Base-by-base conservation (phyloP, 192 early-diverging fungal species). In the Linnemannia schmuckeri region DNA sequence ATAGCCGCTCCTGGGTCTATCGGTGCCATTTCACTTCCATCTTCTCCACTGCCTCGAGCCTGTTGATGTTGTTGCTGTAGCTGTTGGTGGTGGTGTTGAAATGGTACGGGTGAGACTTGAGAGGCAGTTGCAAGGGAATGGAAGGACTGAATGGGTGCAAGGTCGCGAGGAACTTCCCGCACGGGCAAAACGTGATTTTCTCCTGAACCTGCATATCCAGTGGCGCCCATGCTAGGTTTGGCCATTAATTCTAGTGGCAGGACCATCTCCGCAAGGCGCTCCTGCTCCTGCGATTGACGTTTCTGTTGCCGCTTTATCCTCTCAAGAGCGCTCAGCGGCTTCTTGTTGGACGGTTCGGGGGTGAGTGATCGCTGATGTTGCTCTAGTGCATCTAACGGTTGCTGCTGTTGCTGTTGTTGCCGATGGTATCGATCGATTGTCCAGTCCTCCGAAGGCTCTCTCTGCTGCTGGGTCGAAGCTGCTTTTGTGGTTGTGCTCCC, bases 291-390 rank as follows among this genome's bases (percentile, higher is more conserved):
- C 6, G 52, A 81, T 3, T 70, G 47, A 15, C 75, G 78, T 30
- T 61, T 57, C 41, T 80, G 78, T 27, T 86, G 78, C n/a, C 30
- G 71, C 33, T 80, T 79, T 4, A 80, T 68, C 63, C 68, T 57
- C 47, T 86, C 78, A 3, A 86, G 71, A 17, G 79, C 83, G 30
- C 75, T 81, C 42, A 86, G 44, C 1, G 78, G 83, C 20, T 54
- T 63, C 30, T 72, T 72, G 30, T 82, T 70, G 37, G 52, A 33
- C 41, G n/a, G 27, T 27, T 82, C 70, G 1, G 63, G 66, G 15
- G 73, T 68, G 22, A 30, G 72, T 37, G 41, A 24, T 38, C 52
- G 57, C 24, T 30, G 47, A 17, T 37, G 35, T 30, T 33, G 61
- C 27, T 66, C 61, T 33, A 12, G 27, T 15, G 27, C 9, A 30